Evolutionary conservation across 2,329 filamentous ascomycete genomes (phyloP).

Genomic region (Ceratocystis huliohia): DNA sequence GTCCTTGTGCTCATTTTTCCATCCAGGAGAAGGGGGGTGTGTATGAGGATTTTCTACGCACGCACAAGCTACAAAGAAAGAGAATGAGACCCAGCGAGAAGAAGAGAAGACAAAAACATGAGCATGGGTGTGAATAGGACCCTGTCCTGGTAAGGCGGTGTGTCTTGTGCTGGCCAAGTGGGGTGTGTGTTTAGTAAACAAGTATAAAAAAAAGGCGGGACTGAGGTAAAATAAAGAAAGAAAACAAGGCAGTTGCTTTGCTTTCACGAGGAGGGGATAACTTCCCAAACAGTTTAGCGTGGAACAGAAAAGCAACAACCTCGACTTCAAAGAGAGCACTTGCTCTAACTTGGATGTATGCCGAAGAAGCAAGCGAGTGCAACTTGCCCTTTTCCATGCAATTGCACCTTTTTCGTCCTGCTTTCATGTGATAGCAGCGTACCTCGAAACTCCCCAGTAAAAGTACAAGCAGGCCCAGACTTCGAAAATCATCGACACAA

Average conservation of each 20-base stretch:
- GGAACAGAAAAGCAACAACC: neutral
- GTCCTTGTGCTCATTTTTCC: neutral
- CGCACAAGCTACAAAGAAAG: neutral
- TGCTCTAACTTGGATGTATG: neutral
- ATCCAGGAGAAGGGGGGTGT: constrained; percentile 4
- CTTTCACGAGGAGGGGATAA: neutral
- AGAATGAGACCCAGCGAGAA: neutral
- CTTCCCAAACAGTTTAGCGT: constrained; percentile 10
- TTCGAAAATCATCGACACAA: neutral
- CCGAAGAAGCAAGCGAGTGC: neutral
- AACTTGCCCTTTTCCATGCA: neutral
- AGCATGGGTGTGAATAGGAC: neutral
- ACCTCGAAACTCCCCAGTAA: neutral
- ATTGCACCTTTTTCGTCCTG: neutral
- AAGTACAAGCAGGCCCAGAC: neutral
- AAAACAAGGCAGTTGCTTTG: constrained; percentile 2
- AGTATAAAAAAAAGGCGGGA: neutral
- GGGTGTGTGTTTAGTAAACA: neutral
- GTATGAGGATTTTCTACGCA: constrained; percentile 1
- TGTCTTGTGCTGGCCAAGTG: neutral
- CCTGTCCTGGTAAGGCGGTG: neutral
- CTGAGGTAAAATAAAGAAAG: neutral
- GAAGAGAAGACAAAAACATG: neutral
- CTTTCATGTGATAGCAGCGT: neutral
- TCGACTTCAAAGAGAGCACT: neutral